Evolutionary conservation across 2,329 filamentous ascomycete genomes (phyloP).

Genomic region (Fusarium sp.): DNA sequence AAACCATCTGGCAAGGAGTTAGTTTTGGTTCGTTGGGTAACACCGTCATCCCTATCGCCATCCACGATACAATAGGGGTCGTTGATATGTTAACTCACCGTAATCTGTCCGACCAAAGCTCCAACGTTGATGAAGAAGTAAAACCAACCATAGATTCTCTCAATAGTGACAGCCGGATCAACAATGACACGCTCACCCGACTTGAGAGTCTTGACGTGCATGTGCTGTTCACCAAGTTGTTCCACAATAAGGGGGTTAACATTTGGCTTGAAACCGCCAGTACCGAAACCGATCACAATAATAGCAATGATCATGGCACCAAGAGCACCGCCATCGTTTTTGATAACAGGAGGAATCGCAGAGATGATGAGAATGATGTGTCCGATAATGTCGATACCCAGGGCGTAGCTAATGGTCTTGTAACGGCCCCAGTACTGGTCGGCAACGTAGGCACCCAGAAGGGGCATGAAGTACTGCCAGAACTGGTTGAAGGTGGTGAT

Average conservation of each 20-base stretch:
- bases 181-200: constrained; percentile 73
- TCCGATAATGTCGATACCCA: constrained; percentile 71
- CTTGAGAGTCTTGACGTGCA: constrained; percentile 63
- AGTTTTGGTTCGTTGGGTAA: neutral
- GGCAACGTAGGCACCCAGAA: constrained; percentile 63
- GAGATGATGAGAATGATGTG: constrained; percentile 75
- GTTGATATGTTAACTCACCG: constrained; percentile 48
- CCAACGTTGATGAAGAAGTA: constrained; percentile 81
- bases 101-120: constrained; percentile 71
- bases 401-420: constrained; percentile 74
- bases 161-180: constrained; percentile 71
- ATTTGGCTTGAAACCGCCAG: constrained; percentile 82
- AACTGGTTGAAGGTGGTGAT: constrained; percentile 65
- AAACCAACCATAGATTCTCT: constrained; percentile 76
- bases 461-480: constrained; percentile 70
- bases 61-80: neutral
- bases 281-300: constrained; percentile 67
- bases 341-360: constrained; percentile 72
- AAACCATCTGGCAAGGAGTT: constrained; percentile 62
- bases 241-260: constrained; percentile 76
- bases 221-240: constrained; percentile 68
- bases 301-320: constrained; percentile 73
- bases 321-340: constrained; percentile 65
- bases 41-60: neutral
- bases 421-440: constrained; percentile 75